Percentiles rank a stretch among this genome's conserved stretches.
Evolutionary conservation across 305 asterid genomes (phyloP).

Genomic region (Stenogyne calaminthoides): DNA sequence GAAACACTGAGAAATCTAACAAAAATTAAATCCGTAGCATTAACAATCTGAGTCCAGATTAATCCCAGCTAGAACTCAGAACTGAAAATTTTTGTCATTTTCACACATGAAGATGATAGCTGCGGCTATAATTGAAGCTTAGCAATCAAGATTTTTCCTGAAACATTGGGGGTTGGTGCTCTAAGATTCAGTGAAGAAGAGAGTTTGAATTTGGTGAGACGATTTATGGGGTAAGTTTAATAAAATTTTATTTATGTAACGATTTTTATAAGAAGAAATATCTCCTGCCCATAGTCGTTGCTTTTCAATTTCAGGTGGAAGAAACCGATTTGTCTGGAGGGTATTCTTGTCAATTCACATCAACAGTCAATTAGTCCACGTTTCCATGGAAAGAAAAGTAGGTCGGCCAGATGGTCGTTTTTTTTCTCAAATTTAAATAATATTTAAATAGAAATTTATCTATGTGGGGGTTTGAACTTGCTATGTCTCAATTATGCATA

Average conservation of each 20-base stretch:
- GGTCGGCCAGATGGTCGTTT: too few species aligned
- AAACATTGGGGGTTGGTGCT: not conserved
- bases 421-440: too few species aligned
- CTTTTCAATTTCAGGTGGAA: not conserved
- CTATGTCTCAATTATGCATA: too few species aligned
- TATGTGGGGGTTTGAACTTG: too few species aligned
- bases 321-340: constrained; percentile 16
- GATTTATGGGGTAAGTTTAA: not conserved
- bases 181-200: not conserved
- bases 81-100: not conserved
- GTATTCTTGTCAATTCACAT: constrained; percentile 9
- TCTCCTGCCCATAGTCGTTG: constrained; percentile 4
- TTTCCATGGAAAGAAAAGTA: too few species aligned
- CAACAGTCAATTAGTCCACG: too few species aligned
- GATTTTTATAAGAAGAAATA: constrained; percentile 2
- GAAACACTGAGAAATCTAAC: not conserved
- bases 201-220: not conserved
- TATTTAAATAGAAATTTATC: too few species aligned
- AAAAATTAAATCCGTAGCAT: not conserved
- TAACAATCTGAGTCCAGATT: constrained; percentile 14
- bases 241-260: not conserved
- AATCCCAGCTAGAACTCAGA: constrained; percentile 9
- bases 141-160: constrained; percentile 11
- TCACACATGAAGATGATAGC: not conserved
- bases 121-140: not conserved